Percentiles rank a stretch among this genome's conserved stretches.
phyloP scores from a whole-genome alignment of 257 asterid genomes.

The Avicennia marina region DNA sequence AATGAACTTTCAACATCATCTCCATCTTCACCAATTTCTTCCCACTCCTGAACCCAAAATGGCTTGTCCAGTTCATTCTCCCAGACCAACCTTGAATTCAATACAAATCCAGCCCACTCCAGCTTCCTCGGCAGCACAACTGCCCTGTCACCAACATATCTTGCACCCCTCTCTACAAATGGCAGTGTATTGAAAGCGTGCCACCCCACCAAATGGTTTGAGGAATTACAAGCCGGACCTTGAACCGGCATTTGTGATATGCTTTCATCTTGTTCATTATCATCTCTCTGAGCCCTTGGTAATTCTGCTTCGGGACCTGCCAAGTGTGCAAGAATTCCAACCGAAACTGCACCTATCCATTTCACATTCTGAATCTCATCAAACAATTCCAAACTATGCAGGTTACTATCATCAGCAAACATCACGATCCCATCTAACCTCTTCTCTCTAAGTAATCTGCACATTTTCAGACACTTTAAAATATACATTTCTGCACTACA shows the following conservation, averaged over 20 bases:
- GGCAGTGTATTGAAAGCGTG: conserved; percentile 56
- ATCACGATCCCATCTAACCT: conserved; percentile 79
- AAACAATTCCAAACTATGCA: conserved; percentile 88
- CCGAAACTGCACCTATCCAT: conserved; percentile 83
- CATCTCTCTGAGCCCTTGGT: conserved; percentile 29
- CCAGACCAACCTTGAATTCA: conserved; percentile 87
- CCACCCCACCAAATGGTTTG: conserved; percentile 83
- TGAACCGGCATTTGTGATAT: conserved; percentile 63
- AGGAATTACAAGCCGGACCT: conserved; percentile 93
- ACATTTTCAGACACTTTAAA: conserved; percentile 11
- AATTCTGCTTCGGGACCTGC: conserved; percentile 52
- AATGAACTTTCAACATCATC: conserved; percentile 68
- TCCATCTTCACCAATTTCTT: conserved; percentile 39
- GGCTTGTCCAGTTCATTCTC: conserved; percentile 65
- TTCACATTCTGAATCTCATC: conserved; percentile 92
- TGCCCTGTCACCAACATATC: conserved; percentile 78
- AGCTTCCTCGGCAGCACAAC: conserved; percentile 79
- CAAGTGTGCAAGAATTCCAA: conserved; percentile 76
- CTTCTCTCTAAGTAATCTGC: conserved; percentile 71
- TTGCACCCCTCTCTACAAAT: conserved; percentile 55
- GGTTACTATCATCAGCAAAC: conserved; percentile 96
- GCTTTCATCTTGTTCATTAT: conserved; percentile 41
- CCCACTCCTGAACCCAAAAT: conserved; percentile 75
- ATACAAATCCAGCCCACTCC: conserved; percentile 93
- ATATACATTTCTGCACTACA: conserved; percentile 3